Evolutionary conservation across 75 land plant species (phyloP).

Genomic region (Cunninghamia lanceolata): DNA sequence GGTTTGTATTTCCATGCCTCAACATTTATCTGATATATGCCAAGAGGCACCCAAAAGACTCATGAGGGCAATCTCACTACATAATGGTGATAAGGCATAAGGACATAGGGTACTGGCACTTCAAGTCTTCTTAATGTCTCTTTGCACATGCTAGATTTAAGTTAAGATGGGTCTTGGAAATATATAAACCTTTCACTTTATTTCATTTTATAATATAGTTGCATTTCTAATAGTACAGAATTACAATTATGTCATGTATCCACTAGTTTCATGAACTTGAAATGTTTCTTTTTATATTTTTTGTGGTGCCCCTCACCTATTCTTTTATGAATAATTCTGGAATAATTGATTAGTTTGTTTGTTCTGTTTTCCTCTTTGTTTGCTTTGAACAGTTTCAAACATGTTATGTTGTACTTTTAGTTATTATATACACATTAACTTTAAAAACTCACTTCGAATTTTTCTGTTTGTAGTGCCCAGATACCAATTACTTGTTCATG

Average conservation of each 20-base stretch:
- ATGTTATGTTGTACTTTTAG: neutral
- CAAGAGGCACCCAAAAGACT: no score
- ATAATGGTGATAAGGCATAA: no score
- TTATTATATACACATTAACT: neutral
- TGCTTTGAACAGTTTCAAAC: neutral
- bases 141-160: no score
- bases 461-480: constrained; percentile 69
- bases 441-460: constrained; percentile 1
- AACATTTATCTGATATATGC: no score
- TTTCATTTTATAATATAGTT: neutral
- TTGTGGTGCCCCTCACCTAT: neutral
- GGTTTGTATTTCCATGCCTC: no score
- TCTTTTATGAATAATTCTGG: neutral
- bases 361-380: neutral
- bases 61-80: no score
- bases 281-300: neutral
- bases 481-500: constrained; percentile 96
- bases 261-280: neutral
- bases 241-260: neutral
- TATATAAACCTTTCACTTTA: neutral
- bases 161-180: no score
- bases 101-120: no score
- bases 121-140: no score
- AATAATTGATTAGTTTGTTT: neutral
- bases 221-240: neutral